Evolutionary conservation across 768 basidiomycete genomes (phyloP).

Genomic region (Collybia sordida): DNA sequence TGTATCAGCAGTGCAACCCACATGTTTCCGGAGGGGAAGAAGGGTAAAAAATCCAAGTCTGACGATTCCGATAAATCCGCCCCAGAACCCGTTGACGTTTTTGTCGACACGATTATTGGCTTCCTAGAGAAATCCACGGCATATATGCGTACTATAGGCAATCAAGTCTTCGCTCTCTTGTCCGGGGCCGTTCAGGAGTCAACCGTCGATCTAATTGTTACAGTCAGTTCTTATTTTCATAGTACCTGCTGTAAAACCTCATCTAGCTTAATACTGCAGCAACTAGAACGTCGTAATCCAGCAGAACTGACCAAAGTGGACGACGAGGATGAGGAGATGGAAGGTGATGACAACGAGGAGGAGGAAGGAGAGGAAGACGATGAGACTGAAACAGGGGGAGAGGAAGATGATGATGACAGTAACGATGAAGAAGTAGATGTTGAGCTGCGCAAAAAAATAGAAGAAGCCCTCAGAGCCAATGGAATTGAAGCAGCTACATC

Average conservation of each 20-base stretch:
- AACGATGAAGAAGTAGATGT: conserved; percentile 54
- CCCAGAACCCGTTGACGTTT: conserved; percentile 72
- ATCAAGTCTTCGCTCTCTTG: conserved; percentile 75
- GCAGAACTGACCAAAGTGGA: conserved; percentile 40
- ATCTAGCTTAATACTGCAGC: conserved; percentile 42
- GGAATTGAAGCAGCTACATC: conserved; percentile 57
- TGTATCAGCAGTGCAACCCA: conserved; percentile 59
- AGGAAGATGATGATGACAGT: conserved; percentile 32
- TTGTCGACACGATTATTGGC: conserved; percentile 89
- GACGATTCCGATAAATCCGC: conserved; percentile 34
- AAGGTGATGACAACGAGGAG: conserved; percentile 39
- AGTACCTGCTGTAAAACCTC: neutral
- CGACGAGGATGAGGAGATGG: conserved; percentile 45
- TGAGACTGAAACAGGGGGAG: conserved; percentile 32
- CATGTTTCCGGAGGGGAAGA: conserved; percentile 43
- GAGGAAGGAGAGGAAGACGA: conserved; percentile 33
- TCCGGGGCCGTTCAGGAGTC: conserved; percentile 64
- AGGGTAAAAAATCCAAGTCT: conserved; percentile 38
- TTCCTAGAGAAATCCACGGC: conserved; percentile 82
- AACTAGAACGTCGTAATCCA: conserved; percentile 77
- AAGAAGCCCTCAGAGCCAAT: conserved; percentile 59
- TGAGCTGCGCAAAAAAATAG: conserved; percentile 68
- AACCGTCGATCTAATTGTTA: conserved; percentile 78
- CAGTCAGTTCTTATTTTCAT: conserved; percentile 49
- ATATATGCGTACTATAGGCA: conserved; percentile 78